Base-by-base conservation (phyloP, 257 asterid genomes). In the Plantago ovata region DNA sequence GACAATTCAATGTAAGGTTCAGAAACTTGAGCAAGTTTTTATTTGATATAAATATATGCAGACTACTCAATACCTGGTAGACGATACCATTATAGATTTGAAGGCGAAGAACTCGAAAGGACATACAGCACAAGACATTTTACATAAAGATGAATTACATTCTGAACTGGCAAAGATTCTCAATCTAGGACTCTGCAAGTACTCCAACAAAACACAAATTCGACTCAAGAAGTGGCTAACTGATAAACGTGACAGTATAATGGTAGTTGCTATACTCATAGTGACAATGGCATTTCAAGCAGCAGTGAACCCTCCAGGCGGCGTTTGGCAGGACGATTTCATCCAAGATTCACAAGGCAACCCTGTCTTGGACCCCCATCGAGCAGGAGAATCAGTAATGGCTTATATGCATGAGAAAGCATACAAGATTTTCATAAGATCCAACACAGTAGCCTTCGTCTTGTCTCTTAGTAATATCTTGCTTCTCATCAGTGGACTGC, bases 401-500 rank as follows among this genome's bases (percentile, higher is more conserved):
- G 67, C 76, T 3, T 3, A 65, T 42, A 36, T 21, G 21, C 52
- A 60, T 53, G 54, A 61, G 0, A 22, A 0, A 4, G 9, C 39
- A 1, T 74, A 52, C 45, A 15, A 51, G 16, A 44, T 18, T n/a
- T 74, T 66, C 51, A 12, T 70, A n/a, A 39, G 63, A 13, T 48
- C 47, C 3, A 76, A 76, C 22, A 71, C 81, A 5, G 33, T 53
- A 22, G 62, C 68, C 47, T 72, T 76, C 38, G 58, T 67, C 16
- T 53, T 75, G 13, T 75, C 75, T 20, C 69, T 75, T 22, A 63
- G 67, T 47, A 71, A 55, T n/a, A 72, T 76, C 4, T 38, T 70
- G 63, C 53, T 71, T 50, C 65, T 75, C 10, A 63, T 75, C 6
- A 75, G 74, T 50, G 80, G 74, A 18, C 53, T 80, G 56, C 87